Percentiles rank a stretch among this genome's conserved stretches.
phyloP scores from a whole-genome alignment of 2,329 filamentous ascomycete genomes.

The Septoria petroselini region DNA sequence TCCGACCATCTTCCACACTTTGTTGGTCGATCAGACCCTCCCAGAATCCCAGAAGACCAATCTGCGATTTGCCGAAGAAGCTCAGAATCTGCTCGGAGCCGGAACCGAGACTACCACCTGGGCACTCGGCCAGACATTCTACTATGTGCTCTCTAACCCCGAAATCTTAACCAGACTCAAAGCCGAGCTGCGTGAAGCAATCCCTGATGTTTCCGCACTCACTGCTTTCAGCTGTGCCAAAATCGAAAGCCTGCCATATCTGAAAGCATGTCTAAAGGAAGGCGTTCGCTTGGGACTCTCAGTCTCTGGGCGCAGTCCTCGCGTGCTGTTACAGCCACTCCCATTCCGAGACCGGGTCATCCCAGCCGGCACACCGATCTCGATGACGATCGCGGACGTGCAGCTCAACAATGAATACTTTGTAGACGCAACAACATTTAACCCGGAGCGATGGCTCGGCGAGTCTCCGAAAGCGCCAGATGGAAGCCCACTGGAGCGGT shows the following conservation, averaged over 20 bases:
- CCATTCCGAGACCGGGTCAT: conserved; percentile 23
- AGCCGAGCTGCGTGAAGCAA: conserved; percentile 30
- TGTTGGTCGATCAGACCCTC: conserved; percentile 22
- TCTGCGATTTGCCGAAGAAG: conserved; percentile 28
- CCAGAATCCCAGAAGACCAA: conserved; percentile 25
- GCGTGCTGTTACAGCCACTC: conserved; percentile 23
- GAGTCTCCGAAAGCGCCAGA: conserved; percentile 23
- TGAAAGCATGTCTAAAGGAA: conserved; percentile 26
- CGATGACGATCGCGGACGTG: conserved; percentile 35
- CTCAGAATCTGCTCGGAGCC: conserved; percentile 28
- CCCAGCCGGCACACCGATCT: conserved; percentile 31
- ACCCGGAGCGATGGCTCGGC: conserved; percentile 39
- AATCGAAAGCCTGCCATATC: conserved; percentile 27
- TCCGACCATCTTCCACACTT: conserved; percentile 27
- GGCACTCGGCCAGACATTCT: conserved; percentile 22
- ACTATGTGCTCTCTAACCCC: conserved; percentile 25
- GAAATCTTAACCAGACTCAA: conserved; percentile 22
- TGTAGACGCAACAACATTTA: conserved; percentile 33
- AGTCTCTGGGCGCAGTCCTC: conserved; percentile 25
- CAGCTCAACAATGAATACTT: conserved; percentile 38
- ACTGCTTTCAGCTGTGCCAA: conserved; percentile 18
- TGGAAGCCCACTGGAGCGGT: conserved; percentile 30
- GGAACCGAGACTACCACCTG: conserved; percentile 28
- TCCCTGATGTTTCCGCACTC: conserved; percentile 15
- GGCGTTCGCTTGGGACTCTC: conserved; percentile 20